phyloP scores from a whole-genome alignment of 148 eudicot genomes.

The Arctostaphylos glauca region DNA sequence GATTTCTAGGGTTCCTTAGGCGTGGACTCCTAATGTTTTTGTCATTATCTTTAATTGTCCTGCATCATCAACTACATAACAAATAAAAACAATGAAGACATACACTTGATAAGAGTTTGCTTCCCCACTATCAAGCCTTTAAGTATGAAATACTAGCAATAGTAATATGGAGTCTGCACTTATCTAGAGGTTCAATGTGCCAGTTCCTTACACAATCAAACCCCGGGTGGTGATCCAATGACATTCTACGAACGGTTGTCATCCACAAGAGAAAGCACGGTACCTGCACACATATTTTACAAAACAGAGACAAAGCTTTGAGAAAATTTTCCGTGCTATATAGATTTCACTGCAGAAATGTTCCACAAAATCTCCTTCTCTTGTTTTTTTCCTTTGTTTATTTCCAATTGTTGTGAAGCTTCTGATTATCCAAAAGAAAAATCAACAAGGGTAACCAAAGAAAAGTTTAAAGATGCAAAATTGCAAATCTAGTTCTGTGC shows the following conservation, averaged over 20 bases:
- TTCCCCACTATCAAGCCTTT: not conserved
- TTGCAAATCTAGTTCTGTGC: no score
- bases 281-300: conserved; percentile 48
- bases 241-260: conserved; percentile 69
- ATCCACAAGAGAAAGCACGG: conserved; percentile 87
- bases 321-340: not conserved
- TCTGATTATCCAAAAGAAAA: not conserved
- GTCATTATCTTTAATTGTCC: no score
- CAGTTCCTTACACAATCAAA: conserved; percentile 77
- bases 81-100: not conserved
- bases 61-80: not conserved
- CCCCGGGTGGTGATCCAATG: conserved; percentile 73
- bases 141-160: not conserved
- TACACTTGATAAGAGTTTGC: not conserved
- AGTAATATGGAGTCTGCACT: not conserved
- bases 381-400: not conserved
- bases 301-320: not conserved
- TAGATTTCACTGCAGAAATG: not conserved
- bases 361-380: not conserved
- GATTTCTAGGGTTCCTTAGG: not conserved
- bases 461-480: no score
- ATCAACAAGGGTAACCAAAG: not conserved
- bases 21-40: not conserved
- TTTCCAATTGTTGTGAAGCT: not conserved
- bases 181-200: not conserved